Percentiles rank a stretch among this genome's conserved stretches.
Evolutionary conservation across 2,329 filamentous ascomycete genomes (phyloP).

Genomic region (Aspergillus phoenicis): DNA sequence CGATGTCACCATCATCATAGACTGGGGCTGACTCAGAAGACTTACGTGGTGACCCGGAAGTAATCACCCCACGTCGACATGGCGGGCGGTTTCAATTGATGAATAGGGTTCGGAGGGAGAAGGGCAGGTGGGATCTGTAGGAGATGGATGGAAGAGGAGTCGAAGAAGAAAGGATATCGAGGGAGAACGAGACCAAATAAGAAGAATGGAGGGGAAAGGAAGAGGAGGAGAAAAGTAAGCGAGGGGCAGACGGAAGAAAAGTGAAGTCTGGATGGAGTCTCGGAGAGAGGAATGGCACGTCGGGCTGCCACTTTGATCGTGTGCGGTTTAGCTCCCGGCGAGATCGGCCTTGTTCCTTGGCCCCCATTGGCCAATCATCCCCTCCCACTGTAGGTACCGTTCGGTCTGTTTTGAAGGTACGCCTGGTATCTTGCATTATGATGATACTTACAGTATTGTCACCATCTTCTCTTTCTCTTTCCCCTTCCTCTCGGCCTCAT

Average conservation of each 20-base stretch:
- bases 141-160: not conserved
- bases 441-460: too few relatives aligned
- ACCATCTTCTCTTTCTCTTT: not conserved
- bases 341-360: slow-evolving; percentile 15
- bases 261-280: slow-evolving; percentile 4
- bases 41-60: slow-evolving; percentile 81
- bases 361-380: not conserved
- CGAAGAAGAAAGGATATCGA: not conserved
- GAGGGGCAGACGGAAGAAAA: slow-evolving; percentile 6
- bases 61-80: slow-evolving; percentile 89
- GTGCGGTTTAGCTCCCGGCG: slow-evolving; percentile 23
- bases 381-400: not conserved
- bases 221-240: slow-evolving; percentile 4
- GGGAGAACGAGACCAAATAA: not conserved
- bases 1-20: not conserved
- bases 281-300: not conserved
- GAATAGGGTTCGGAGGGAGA: not conserved
- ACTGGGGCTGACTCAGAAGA: slow-evolving; percentile 18
- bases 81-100: slow-evolving; percentile 29
- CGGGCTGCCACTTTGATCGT: not conserved
- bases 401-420: not conserved
- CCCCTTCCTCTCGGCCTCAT: slow-evolving; percentile 21
- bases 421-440: too few relatives aligned
- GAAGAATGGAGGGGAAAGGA: not conserved
- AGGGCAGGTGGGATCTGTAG: not conserved